Conservation (phyloP, 345 rosid species). For the Isatis tinctoria region DNA sequence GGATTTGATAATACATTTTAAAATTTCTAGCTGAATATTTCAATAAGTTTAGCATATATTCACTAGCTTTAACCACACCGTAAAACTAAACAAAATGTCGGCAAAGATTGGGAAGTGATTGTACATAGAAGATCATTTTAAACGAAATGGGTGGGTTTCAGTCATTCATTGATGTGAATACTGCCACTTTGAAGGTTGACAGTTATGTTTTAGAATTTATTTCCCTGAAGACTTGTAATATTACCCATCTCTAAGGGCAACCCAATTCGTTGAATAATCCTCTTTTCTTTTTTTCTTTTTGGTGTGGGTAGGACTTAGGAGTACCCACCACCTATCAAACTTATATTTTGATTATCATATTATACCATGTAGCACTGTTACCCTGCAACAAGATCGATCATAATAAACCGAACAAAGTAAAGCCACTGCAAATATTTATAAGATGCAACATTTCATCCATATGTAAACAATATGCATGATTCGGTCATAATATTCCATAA, state of each 20-base stretch:
- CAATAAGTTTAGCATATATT: no score
- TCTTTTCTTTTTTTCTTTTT: neutral
- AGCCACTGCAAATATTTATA: neutral
- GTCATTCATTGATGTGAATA: constrained; percentile 31
- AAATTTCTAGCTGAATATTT: no score
- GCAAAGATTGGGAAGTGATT: constrained; percentile 23
- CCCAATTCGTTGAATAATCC: constrained; percentile 10
- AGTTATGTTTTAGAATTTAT: constrained; percentile 17
- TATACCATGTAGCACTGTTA: constrained; percentile 1
- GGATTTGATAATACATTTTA: no score
- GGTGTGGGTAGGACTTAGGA: neutral
- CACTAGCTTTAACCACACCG: neutral
- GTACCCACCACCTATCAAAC: constrained; percentile 2
- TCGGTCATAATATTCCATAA: no score
- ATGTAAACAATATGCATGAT: no score
- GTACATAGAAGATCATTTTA: neutral
- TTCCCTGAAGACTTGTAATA: constrained; percentile 14
- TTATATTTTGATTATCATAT: neutral
- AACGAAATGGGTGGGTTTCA: constrained; percentile 21
- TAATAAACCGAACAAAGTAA: neutral
- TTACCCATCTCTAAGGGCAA: constrained; percentile 30
- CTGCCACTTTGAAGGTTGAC: constrained; percentile 25
- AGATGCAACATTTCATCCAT: neutral
- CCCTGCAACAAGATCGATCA: no score
- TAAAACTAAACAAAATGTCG: constrained; percentile 18